phyloP scores from a whole-genome alignment of 2,329 filamentous ascomycete species.

The Monosporascus ibericus region DNA sequence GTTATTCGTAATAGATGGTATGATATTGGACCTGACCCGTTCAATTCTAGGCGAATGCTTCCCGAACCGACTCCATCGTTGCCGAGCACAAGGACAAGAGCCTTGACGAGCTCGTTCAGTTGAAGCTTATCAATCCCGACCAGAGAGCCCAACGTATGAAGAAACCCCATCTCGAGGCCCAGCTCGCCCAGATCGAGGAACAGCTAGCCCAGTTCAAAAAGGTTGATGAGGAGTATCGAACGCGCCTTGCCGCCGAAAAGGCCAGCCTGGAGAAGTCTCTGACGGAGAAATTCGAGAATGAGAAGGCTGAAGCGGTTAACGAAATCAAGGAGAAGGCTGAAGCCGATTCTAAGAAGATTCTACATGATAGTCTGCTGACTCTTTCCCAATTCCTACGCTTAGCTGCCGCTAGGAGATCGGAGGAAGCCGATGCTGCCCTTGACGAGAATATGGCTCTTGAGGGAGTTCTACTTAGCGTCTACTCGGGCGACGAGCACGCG shows the following conservation, averaged over 20 bases:
- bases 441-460: slow-evolving; percentile 79
- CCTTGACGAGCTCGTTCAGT: slow-evolving; percentile 65
- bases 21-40: not conserved
- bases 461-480: slow-evolving; percentile 71
- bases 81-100: slow-evolving; percentile 63
- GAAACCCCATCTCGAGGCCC: slow-evolving; percentile 65
- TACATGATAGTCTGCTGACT: slow-evolving; percentile 60
- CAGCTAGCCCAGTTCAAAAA: slow-evolving; percentile 70
- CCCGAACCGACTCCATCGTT: slow-evolving; percentile 66
- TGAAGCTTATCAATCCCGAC: slow-evolving; percentile 72
- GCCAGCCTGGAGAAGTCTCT: slow-evolving; percentile 54
- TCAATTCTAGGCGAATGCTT: slow-evolving; percentile 53
- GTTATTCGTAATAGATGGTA: slow-evolving; percentile 9
- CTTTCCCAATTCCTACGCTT: slow-evolving; percentile 76
- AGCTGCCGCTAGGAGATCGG: slow-evolving; percentile 67
- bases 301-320: slow-evolving; percentile 46
- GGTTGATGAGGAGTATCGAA: slow-evolving; percentile 65
- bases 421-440: slow-evolving; percentile 56
- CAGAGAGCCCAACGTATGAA: slow-evolving; percentile 73
- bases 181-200: slow-evolving; percentile 66
- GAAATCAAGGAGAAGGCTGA: slow-evolving; percentile 50
- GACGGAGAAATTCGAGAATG: slow-evolving; percentile 44
- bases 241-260: slow-evolving; percentile 52
- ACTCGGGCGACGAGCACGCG: slow-evolving; percentile 69
- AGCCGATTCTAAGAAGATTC: slow-evolving; percentile 46